Evolutionary conservation across 2,329 filamentous ascomycete species (phyloP).

Genomic region (Aureobasidium lini): DNA sequence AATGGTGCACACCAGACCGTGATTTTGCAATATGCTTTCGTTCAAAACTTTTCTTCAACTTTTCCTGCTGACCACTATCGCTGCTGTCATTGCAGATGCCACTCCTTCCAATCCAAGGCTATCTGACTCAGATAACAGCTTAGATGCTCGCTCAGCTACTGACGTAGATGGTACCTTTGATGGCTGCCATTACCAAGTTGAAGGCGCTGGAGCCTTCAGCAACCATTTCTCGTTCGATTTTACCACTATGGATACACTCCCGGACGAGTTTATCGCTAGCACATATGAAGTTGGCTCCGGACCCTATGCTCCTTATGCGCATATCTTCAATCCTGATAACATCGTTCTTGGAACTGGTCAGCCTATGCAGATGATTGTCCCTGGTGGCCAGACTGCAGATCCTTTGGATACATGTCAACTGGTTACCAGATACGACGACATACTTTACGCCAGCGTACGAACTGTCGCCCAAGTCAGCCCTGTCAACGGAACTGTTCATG

Average conservation of each 20-base stretch:
- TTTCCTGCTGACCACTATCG: neutral
- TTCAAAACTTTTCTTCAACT: neutral
- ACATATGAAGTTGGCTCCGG: slow-evolving; percentile 13
- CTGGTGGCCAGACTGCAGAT: slow-evolving; percentile 4
- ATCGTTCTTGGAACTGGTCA: slow-evolving; percentile 13
- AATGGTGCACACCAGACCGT: neutral
- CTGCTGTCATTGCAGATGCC: neutral
- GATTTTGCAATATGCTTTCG: neutral
- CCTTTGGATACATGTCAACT: slow-evolving; percentile 47
- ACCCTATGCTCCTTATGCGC: slow-evolving; percentile 12
- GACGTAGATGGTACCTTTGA: neutral
- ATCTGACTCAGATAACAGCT: neutral
- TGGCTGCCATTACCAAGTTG: slow-evolving; percentile 11
- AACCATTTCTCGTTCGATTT: slow-evolving; percentile 14
- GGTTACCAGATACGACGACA: slow-evolving; percentile 52
- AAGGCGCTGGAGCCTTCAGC: slow-evolving; percentile 14
- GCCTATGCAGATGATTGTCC: slow-evolving; percentile 8
- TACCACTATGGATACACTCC: slow-evolving; percentile 12
- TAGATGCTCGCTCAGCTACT: neutral
- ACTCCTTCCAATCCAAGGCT: neutral
- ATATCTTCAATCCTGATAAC: slow-evolving; percentile 14
- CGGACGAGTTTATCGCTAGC: slow-evolving; percentile 4
- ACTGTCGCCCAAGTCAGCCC: slow-evolving; percentile 57
- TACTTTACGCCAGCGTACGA: slow-evolving; percentile 64
- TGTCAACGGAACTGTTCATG: slow-evolving; percentile 61